Conservation (phyloP, 345 rosid species). For the Hevea brasiliensis region DNA sequence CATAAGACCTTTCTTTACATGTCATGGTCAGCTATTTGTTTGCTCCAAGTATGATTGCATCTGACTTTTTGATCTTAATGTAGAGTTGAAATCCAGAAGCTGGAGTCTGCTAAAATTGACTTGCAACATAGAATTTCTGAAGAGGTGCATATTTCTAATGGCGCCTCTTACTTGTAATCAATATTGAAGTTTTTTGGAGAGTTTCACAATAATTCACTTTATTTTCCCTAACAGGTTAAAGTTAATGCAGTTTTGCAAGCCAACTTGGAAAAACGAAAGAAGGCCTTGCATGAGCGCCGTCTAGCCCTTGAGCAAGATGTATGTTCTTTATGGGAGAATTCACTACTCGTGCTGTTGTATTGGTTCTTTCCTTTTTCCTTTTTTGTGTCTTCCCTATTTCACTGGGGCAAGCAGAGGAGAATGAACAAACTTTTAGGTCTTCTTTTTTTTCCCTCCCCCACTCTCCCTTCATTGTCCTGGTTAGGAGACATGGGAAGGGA, state of each 20-base stretch:
- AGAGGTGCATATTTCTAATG: constrained; percentile 51
- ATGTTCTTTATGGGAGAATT: constrained; percentile 27
- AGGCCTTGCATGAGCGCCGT: constrained; percentile 60
- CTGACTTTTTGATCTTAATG: constrained; percentile 6
- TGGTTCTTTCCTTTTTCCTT: neutral
- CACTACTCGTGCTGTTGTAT: neutral
- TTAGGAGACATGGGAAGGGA: neutral
- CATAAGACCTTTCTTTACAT: no score
- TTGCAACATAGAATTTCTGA: constrained; percentile 62
- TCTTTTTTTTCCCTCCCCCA: neutral
- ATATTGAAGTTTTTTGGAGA: neutral
- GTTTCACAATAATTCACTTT: neutral
- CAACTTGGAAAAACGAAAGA: constrained; percentile 62
- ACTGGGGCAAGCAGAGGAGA: constrained; percentile 2
- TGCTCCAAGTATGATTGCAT: neutral
- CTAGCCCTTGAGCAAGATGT: constrained; percentile 75
- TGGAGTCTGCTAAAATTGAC: constrained; percentile 60
- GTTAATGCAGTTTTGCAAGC: constrained; percentile 60
- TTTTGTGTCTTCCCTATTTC: neutral
- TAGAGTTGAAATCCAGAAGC: constrained; percentile 69
- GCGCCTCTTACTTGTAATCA: constrained; percentile 9
- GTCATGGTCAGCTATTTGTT: neutral
- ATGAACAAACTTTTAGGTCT: neutral
- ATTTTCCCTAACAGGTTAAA: constrained; percentile 48
- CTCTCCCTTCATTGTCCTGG: neutral